Evolutionary conservation across 768 basidiomycete genomes (phyloP).

Genomic region (Podaxis rugospora): DNA sequence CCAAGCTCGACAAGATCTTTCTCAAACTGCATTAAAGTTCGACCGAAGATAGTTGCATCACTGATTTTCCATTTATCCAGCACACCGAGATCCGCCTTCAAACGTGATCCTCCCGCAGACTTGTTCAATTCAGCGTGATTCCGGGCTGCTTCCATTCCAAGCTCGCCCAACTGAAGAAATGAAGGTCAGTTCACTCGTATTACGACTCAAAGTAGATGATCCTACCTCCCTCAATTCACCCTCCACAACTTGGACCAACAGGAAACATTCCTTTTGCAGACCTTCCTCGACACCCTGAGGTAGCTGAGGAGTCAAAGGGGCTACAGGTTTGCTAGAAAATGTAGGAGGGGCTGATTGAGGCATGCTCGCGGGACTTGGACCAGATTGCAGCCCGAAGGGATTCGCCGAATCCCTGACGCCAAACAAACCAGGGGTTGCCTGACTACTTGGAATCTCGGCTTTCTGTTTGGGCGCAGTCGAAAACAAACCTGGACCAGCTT

Average conservation of each 20-base stretch:
- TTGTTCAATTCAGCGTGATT: constrained; percentile 32
- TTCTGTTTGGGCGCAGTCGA: not conserved
- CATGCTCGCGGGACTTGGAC: not conserved
- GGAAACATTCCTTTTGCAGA: constrained; percentile 62
- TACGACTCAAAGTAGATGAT: constrained; percentile 12
- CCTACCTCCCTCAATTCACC: constrained; percentile 60
- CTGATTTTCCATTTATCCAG: constrained; percentile 47
- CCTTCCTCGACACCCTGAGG: constrained; percentile 42
- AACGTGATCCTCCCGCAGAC: constrained; percentile 33
- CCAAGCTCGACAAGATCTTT: constrained; percentile 50
- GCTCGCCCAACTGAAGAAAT: constrained; percentile 35
- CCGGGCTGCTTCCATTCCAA: constrained; percentile 34
- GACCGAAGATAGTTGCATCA: constrained; percentile 50
- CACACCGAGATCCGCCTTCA: constrained; percentile 42
- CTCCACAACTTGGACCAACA: constrained; percentile 40
- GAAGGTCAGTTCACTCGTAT: not conserved
- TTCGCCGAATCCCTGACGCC: not conserved
- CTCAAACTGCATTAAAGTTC: constrained; percentile 41
- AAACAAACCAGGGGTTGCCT: not conserved
- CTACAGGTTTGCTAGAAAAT: constrained; percentile 1
- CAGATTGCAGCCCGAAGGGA: not conserved
- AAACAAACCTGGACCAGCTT: not conserved
- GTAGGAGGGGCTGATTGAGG: not conserved
- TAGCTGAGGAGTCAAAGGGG: constrained; percentile 12
- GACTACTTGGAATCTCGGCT: not conserved